These are phyloP conservation scores for Pestalotiopsis sp. DNA, from an alignment of 2,329 filamentous ascomycete genomes.

Conservation along the genomic window DNA sequence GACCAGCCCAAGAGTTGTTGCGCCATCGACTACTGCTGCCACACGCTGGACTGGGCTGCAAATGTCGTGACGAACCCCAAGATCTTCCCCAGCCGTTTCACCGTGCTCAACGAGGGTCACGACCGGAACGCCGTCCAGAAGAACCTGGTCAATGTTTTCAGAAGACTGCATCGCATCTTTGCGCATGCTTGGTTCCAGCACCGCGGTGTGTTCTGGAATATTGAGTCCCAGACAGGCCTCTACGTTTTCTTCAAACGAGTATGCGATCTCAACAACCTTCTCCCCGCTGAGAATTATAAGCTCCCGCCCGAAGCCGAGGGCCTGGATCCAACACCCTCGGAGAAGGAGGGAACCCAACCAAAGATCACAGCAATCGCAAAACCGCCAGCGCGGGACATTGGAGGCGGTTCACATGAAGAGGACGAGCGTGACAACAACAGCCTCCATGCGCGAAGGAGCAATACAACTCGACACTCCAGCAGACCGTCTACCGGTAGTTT, in stretches of 20 bases:
- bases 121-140: slow-evolving; percentile 70
- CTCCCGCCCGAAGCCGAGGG: slow-evolving; percentile 92
- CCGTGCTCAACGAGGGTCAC: slow-evolving; percentile 57
- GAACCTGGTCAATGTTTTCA: slow-evolving; percentile 93
- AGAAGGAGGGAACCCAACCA: slow-evolving; percentile 45
- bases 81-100: slow-evolving; percentile 87
- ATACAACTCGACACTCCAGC: slow-evolving; percentile 81
- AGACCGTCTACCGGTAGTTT: slow-evolving; percentile 79
- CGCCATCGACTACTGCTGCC: slow-evolving; percentile 98
- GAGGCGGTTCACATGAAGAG: slow-evolving; percentile 45
- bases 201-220: slow-evolving; percentile 90
- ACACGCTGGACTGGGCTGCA: slow-evolving; percentile 96
- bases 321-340: slow-evolving; percentile 55
- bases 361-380: slow-evolving; percentile 37
- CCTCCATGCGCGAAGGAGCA: slow-evolving; percentile 60
- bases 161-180: slow-evolving; percentile 93
- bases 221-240: slow-evolving; percentile 87
- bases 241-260: slow-evolving; percentile 98
- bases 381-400: slow-evolving; percentile 28
- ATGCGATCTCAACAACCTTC: slow-evolving; percentile 86
- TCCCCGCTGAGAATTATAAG: slow-evolving; percentile 94
- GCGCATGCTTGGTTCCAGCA: slow-evolving; percentile 99
- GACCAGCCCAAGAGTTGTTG: slow-evolving; percentile 96
- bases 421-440: slow-evolving; percentile 41
- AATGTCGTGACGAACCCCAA: slow-evolving; percentile 94